Conservation (phyloP, 2,329 filamentous ascomycete species). For the Cryphonectria nitschkei region DNA sequence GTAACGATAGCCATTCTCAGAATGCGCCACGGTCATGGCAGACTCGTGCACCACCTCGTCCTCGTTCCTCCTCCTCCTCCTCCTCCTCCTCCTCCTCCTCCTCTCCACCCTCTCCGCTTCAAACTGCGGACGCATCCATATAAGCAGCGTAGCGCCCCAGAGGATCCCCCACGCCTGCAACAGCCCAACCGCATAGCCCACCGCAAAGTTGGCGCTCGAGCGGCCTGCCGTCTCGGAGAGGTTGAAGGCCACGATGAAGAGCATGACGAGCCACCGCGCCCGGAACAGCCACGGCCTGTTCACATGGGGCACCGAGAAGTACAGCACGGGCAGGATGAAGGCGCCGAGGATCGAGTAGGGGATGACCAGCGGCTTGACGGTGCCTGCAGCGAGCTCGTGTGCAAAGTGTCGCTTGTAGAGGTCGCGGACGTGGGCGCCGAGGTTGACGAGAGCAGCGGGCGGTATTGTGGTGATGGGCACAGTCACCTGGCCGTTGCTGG, state of each 20-base stretch:
- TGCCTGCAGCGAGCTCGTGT: conserved; percentile 42
- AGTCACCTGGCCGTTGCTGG: neutral
- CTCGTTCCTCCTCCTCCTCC: conserved; percentile 4
- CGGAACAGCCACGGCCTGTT: conserved; percentile 54
- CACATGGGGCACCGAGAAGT: conserved; percentile 59
- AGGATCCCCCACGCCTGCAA: conserved; percentile 55
- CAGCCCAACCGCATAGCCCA: conserved; percentile 55
- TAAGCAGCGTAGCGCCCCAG: conserved; percentile 51
- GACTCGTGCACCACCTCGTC: neutral
- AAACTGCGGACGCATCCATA: conserved; percentile 60
- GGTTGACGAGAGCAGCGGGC: conserved; percentile 12
- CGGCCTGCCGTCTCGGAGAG: conserved; percentile 44
- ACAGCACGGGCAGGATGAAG: conserved; percentile 55
- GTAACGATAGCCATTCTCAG: neutral
- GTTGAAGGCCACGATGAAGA: conserved; percentile 48
- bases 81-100: conserved; percentile 33
- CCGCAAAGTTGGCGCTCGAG: conserved; percentile 56
- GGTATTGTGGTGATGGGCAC: conserved; percentile 12
- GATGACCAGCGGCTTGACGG: conserved; percentile 52
- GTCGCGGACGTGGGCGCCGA: conserved; percentile 21
- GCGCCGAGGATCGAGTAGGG: conserved; percentile 54
- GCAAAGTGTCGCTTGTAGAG: conserved; percentile 32
- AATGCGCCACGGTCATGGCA: neutral
- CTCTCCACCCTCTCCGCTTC: conserved; percentile 56
- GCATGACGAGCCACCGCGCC: conserved; percentile 54